Evolutionary conservation across 495 filamentous ascomycete species (phyloP), one percentile per base, ranked within the genome.

Genomic region (Cairneyella variabilis): DNA sequence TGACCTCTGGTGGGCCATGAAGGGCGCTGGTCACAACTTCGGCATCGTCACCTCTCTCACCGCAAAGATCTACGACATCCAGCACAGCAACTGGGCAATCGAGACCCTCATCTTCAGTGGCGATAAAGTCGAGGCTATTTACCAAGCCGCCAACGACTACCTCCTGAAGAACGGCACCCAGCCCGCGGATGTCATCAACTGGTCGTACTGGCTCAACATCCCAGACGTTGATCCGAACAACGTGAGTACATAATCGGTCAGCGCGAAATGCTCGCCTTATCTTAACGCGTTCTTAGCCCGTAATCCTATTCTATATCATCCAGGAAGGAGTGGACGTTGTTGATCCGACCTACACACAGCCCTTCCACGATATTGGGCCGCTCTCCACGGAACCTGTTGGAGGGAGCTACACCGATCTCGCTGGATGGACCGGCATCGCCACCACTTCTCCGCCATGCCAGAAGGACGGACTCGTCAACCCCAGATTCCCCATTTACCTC

Each of bases 21-120:
- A 69, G 40, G 83, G 83, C 3, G 82, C 80, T 27, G 81, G 82
- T 4, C 76, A 81, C 60, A 84, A 84, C 63, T 84, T 84, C 50
- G 82, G 80, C 43, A 78, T 84, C 60, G 74, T 85, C 21, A 75
- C 70, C 11, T 74, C 70, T 8, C 60, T 76, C 26, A 74, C 69
- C 20, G 57, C 58, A 36, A 76, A 76, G 62, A 66, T 79, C 41
- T 78, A 76, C 61, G 71, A 76, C 27, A 37, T 59, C 34, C 34
- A 66, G 48, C 25, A 71, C 38, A 45, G 30, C 2, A 58, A 72
- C 45, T 78, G 71, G 69, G 65, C 72, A 11, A 72, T 73, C 27
- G 68, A 69, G 43, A 74, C 68, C 0, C 54, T 77, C 51, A 70
- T 67, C 20, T 83, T 75, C 65, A 67, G 57, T 16, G 68, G 69